A percentile compares a stretch with the other conserved stretches of the same genome.
Evolutionary conservation across 345 rosid species (phyloP).

Genomic region (Hibiscus mutabilis): DNA sequence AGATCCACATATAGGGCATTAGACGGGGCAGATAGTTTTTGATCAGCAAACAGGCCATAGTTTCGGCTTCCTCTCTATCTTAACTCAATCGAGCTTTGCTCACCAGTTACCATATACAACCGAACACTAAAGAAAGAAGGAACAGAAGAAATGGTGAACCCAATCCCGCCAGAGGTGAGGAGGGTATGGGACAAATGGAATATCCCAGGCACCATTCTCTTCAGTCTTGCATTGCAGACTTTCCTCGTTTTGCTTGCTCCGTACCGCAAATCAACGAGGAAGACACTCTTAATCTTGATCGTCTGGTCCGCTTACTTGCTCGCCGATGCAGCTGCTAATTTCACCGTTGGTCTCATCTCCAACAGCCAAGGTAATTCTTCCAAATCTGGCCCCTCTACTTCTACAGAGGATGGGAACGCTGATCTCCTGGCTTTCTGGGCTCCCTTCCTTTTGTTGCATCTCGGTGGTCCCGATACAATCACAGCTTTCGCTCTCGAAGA

Average conservation of each 20-base stretch:
- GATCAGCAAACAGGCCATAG: no score
- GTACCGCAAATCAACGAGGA: constrained; percentile 36
- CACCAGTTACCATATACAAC: neutral
- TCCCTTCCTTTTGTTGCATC: constrained; percentile 55
- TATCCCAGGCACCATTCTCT: constrained; percentile 43
- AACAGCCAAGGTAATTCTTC: constrained; percentile 17
- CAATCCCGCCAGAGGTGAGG: constrained; percentile 28
- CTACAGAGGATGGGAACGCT: neutral
- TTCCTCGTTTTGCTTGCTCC: constrained; percentile 48
- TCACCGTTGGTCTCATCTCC: constrained; percentile 50
- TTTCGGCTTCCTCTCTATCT: no score
- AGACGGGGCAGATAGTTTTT: no score
- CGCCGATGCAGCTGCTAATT: constrained; percentile 57
- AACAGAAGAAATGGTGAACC: constrained; percentile 27
- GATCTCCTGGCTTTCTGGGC: constrained; percentile 64
- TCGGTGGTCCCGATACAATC: constrained; percentile 66
- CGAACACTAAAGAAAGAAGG: neutral
- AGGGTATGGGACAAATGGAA: constrained; percentile 47
- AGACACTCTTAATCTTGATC: constrained; percentile 24
- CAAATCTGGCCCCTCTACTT: neutral
- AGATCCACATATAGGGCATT: no score
- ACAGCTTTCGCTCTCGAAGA: constrained; percentile 65
- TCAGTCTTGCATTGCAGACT: constrained; percentile 49
- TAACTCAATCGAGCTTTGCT: neutral
- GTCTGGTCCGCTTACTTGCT: constrained; percentile 55